Conservation (phyloP, 257 asterid species). For the Handroanthus guayacan region DNA sequence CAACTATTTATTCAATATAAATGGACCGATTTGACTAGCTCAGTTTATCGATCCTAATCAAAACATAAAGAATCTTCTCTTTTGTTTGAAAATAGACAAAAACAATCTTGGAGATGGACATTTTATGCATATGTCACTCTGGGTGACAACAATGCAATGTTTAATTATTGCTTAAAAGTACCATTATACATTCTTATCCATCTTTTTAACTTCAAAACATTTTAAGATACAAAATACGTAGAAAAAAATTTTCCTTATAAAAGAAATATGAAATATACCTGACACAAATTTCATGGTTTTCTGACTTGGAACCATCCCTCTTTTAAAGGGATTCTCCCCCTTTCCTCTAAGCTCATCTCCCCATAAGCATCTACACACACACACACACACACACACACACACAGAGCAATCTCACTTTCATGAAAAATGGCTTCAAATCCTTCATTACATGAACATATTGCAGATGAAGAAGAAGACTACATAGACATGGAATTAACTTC, state of each 20-base stretch:
- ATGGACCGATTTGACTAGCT: no score
- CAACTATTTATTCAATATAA: no score
- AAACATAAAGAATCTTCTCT: background rate
- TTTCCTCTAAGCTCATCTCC: slow-evolving; percentile 45
- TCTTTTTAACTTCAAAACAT: background rate
- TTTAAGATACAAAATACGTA: background rate
- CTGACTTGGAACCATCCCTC: slow-evolving; percentile 65
- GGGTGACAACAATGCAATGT: background rate
- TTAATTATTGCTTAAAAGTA: background rate
- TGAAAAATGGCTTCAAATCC: slow-evolving; percentile 46
- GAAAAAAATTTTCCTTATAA: background rate
- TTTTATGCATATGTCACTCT: background rate
- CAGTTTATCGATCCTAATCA: no score
- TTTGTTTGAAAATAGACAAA: background rate
- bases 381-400: background rate
- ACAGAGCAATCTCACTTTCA: background rate
- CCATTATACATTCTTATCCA: slow-evolving; percentile 15
- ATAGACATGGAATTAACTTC: slow-evolving; percentile 54
- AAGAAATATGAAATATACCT: slow-evolving; percentile 30
- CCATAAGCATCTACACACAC: slow-evolving; percentile 42
- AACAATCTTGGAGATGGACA: slow-evolving; percentile 1
- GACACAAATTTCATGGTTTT: slow-evolving; percentile 44
- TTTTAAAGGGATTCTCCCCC: slow-evolving; percentile 55
- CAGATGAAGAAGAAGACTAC: slow-evolving; percentile 54
- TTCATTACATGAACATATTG: slow-evolving; percentile 20